Conservation (phyloP, 306 rosid species). For the Senna tora region DNA sequence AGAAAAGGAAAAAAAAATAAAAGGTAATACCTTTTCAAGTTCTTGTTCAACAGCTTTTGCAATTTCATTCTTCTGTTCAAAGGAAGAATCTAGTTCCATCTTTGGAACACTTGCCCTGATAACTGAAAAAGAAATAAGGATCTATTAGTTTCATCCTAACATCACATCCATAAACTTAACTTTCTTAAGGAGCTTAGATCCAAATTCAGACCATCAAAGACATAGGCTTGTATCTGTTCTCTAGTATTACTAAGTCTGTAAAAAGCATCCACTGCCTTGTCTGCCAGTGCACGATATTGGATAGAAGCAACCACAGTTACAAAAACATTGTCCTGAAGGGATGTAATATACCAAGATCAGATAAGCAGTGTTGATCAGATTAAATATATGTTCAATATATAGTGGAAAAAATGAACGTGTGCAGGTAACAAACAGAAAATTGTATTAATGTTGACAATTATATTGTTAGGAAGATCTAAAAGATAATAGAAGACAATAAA, state of each 20-base stretch:
- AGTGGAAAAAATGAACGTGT: not conserved
- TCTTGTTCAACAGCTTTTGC: slow-evolving; percentile 91
- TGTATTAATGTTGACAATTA: not conserved
- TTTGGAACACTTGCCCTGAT: slow-evolving; percentile 90
- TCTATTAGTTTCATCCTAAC: slow-evolving; percentile 19
- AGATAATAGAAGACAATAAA: not conserved
- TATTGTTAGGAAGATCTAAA: not conserved
- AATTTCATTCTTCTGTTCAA: slow-evolving; percentile 92
- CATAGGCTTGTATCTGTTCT: slow-evolving; percentile 89
- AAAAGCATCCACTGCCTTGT: slow-evolving; percentile 81
- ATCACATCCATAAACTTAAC: slow-evolving; percentile 7
- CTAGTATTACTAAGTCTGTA: slow-evolving; percentile 88
- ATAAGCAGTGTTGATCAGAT: slow-evolving; percentile 16
- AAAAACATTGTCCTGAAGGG: slow-evolving; percentile 80
- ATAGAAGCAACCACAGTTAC: slow-evolving; percentile 92
- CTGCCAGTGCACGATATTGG: slow-evolving; percentile 85
- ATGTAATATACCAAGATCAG: slow-evolving; percentile 20
- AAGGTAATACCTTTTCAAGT: slow-evolving; percentile 66
- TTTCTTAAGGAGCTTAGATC: not conserved
- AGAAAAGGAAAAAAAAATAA: not conserved
- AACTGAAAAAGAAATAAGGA: slow-evolving; percentile 48
- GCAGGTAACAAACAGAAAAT: not conserved
- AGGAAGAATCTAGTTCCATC: slow-evolving; percentile 73
- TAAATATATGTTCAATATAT: not conserved
- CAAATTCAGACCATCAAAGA: slow-evolving; percentile 73